Conservation (phyloP, 1,284 basidiomycete species). For the Ceratobasidium sp. region DNA sequence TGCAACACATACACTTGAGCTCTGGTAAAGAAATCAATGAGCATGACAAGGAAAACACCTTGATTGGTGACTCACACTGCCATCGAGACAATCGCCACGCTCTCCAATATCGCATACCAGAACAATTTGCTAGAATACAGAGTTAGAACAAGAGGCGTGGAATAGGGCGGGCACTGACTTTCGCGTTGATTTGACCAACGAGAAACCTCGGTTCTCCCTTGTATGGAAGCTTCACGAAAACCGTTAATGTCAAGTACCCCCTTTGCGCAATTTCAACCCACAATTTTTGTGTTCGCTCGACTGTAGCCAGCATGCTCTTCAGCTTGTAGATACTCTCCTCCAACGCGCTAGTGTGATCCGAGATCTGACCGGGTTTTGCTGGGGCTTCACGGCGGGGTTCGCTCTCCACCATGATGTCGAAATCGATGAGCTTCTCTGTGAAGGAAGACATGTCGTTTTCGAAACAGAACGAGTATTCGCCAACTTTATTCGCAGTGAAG, state of each 20-base stretch:
- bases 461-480: slow-evolving; percentile 99
- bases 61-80: slow-evolving; percentile 65
- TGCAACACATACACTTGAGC: slow-evolving; percentile 89
- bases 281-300: slow-evolving; percentile 93
- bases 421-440: slow-evolving; percentile 91
- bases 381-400: slow-evolving; percentile 86
- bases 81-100: slow-evolving; percentile 78
- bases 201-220: slow-evolving; percentile 80
- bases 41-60: slow-evolving; percentile 38
- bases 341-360: slow-evolving; percentile 87
- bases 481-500: slow-evolving; percentile 90
- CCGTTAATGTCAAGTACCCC: neutral
- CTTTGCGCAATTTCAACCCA: slow-evolving; percentile 52
- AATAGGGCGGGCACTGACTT: slow-evolving; percentile 59
- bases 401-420: slow-evolving; percentile 97
- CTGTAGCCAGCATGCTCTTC: slow-evolving; percentile 81
- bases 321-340: slow-evolving; percentile 94
- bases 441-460: slow-evolving; percentile 95
- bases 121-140: slow-evolving; percentile 71
- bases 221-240: slow-evolving; percentile 71
- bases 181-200: slow-evolving; percentile 78
- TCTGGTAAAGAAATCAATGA: slow-evolving; percentile 54
- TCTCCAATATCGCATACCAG: slow-evolving; percentile 88
- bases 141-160: slow-evolving; percentile 46
- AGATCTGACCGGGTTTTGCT: slow-evolving; percentile 81